Evolutionary conservation across 805 yeast species (phyloP).

Genomic region (Scheffersomyces amazonensis): DNA sequence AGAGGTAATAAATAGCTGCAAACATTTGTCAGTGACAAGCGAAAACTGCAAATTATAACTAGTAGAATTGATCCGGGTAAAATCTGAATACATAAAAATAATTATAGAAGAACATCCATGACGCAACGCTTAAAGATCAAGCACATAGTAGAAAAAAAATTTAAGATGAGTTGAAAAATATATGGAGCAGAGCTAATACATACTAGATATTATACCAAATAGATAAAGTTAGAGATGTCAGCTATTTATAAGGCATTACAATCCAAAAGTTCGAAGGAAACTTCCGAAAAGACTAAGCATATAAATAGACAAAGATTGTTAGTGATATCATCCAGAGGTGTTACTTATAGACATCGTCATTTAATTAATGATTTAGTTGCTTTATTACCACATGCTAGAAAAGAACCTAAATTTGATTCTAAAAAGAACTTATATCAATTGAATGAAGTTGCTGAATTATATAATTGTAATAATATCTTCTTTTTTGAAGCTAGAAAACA

Average conservation of each 20-base stretch:
- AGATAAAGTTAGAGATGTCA: conserved; percentile 37
- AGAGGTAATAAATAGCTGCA: no score
- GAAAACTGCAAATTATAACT: no score
- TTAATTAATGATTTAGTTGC: conserved; percentile 75
- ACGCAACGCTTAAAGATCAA: no score
- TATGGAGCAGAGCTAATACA: no score
- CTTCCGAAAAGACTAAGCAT: conserved; percentile 49
- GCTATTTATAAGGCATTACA: conserved; percentile 47
- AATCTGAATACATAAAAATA: no score
- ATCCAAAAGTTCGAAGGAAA: conserved; percentile 44
- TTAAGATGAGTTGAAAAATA: background rate
- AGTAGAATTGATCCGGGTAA: no score
- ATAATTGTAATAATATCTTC: conserved; percentile 93
- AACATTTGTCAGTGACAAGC: no score
- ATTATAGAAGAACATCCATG: no score
- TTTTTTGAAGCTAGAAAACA: conserved; percentile 97
- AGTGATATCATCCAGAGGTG: conserved; percentile 90
- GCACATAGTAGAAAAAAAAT: background rate
- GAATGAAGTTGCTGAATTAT: conserved; percentile 93
- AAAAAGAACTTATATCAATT: conserved; percentile 85
- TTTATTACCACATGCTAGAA: conserved; percentile 90
- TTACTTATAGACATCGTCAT: conserved; percentile 94
- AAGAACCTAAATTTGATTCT: conserved; percentile 93
- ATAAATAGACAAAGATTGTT: conserved; percentile 86
- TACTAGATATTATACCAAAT: no score